Evolutionary conservation across 352 stramenopile genomes (phyloP), one percentile per base, ranked within the genome.

Genomic region (Globisporangium nunn): DNA sequence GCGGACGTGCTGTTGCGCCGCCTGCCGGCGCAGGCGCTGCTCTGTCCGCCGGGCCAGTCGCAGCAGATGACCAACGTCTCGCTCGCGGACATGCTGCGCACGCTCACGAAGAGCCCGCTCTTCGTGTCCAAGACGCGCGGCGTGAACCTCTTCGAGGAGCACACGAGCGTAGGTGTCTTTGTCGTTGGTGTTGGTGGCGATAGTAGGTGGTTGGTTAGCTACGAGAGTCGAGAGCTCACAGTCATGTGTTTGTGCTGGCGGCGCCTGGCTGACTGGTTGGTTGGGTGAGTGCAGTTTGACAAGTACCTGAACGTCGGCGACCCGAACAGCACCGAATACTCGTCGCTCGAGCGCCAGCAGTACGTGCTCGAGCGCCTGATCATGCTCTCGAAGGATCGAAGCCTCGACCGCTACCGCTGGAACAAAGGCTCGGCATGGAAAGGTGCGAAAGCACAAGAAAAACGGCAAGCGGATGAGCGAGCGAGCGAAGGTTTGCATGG

Each of bases 251-350:
- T 23, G 23, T 23, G 23, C 23, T 23, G 23, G 23, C 23, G 23
- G 23, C 23, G 23, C 23, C 23, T 23, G 23, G 23, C 23, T 23
- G 23, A 1, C 23, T 23, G 23, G 23, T 23, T 23, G 23, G 23
- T 23, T 23, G 23, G 23, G 23, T 23, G 23, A 23, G 23, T 23
- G 23, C 50, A 88, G 78, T 91, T 89, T 61, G 83, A 92, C 50
- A 94, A 94, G 65, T 94, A 94, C 68, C 58, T 94, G 54, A 91
- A 90, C 51, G 84, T 94, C 6, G 83, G 81, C 28, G 80, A 92
- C 50, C 68, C 78, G 28, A 85, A 71, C 48, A 86, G 66, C 52
- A 78, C 71, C 6, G 80, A 86, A 49, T 88, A 85, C 63, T 83
- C 78, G 31, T 90, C 80, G 18, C 62, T 91, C 23, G 82, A 93